Percentiles rank a stretch among this genome's conserved stretches.
phyloP scores from a whole-genome alignment of 1,284 basidiomycete species.

The Ustilago loliicola region DNA sequence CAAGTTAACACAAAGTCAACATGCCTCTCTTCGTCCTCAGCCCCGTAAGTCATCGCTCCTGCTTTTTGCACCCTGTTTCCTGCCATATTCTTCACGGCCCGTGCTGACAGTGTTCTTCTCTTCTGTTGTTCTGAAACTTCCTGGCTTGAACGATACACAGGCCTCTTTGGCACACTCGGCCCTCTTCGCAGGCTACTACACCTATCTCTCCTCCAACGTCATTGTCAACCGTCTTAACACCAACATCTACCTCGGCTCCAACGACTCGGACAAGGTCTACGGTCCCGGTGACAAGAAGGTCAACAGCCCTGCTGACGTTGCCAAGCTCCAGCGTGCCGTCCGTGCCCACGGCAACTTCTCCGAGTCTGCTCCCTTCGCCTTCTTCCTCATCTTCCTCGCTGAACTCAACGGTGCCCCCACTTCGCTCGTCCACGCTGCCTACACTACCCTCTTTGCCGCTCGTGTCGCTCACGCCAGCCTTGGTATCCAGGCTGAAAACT shows the following conservation, averaged over 20 bases:
- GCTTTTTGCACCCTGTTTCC: neutral
- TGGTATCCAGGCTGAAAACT: slow-evolving; percentile 50
- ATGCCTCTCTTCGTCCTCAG: slow-evolving; percentile 71
- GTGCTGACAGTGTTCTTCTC: neutral
- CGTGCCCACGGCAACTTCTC: slow-evolving; percentile 68
- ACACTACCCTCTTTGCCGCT: slow-evolving; percentile 63
- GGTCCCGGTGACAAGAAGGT: slow-evolving; percentile 34
- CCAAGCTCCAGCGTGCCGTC: slow-evolving; percentile 57
- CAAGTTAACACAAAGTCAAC: neutral
- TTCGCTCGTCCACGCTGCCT: slow-evolving; percentile 67
- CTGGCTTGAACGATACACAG: slow-evolving; percentile 21
- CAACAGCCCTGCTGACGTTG: slow-evolving; percentile 49
- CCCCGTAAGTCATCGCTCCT: slow-evolving; percentile 41
- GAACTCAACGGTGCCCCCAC: slow-evolving; percentile 71
- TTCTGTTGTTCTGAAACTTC: slow-evolving; percentile 4
- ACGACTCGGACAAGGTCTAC: slow-evolving; percentile 32
- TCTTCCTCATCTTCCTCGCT: slow-evolving; percentile 69
- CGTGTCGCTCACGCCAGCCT: slow-evolving; percentile 62
- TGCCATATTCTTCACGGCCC: neutral
- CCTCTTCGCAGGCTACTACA: slow-evolving; percentile 68
- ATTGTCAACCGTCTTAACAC: slow-evolving; percentile 57
- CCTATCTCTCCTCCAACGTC: slow-evolving; percentile 65
- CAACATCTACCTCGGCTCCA: slow-evolving; percentile 57
- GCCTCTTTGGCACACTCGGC: slow-evolving; percentile 70
- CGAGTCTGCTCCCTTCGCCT: slow-evolving; percentile 65